Evolutionary conservation across 305 asterid species (phyloP).

Genomic region (Plantago lanceolata): DNA sequence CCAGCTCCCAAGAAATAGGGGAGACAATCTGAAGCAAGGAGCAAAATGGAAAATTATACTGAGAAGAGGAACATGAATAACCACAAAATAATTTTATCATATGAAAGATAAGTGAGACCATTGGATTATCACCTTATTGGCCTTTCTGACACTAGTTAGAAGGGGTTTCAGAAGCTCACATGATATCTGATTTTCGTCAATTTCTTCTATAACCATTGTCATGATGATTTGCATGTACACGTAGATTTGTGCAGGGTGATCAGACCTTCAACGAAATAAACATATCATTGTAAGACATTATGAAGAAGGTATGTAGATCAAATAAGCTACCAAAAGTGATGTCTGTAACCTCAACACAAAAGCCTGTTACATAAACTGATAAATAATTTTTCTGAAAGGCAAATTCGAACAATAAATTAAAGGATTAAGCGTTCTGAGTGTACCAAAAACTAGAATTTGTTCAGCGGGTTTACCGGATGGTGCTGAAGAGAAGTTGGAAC

Average conservation of each 20-base stretch:
- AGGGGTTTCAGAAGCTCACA: slow-evolving; percentile 58
- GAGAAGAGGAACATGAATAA: slow-evolving; percentile 21
- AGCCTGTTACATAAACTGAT: too few species aligned
- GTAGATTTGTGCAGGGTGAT: slow-evolving; percentile 41
- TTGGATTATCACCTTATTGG: slow-evolving; percentile 46
- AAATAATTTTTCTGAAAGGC: too few species aligned
- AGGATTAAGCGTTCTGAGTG: not conserved
- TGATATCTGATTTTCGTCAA: slow-evolving; percentile 58
- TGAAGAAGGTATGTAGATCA: slow-evolving; percentile 4
- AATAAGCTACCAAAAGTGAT: not conserved
- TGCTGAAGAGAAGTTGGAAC: slow-evolving; percentile 38
- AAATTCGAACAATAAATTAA: too few species aligned
- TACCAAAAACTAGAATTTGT: not conserved
- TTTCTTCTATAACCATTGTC: slow-evolving; percentile 60
- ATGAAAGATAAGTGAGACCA: slow-evolving; percentile 10
- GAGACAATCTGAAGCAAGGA: slow-evolving; percentile 50
- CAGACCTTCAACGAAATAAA: slow-evolving; percentile 41
- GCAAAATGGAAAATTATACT: slow-evolving; percentile 11
- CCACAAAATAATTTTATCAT: slow-evolving; percentile 16
- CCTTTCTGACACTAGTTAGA: slow-evolving; percentile 55
- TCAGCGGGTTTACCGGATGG: slow-evolving; percentile 36
- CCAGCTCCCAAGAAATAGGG: slow-evolving; percentile 61
- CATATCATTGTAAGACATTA: slow-evolving; percentile 13
- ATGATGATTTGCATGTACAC: slow-evolving; percentile 65
- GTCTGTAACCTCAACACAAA: too few species aligned